Evolutionary conservation across 202 grass and related monocot species (phyloP), one percentile per base, ranked within the genome.

Genomic region (Panicum virgatum): DNA sequence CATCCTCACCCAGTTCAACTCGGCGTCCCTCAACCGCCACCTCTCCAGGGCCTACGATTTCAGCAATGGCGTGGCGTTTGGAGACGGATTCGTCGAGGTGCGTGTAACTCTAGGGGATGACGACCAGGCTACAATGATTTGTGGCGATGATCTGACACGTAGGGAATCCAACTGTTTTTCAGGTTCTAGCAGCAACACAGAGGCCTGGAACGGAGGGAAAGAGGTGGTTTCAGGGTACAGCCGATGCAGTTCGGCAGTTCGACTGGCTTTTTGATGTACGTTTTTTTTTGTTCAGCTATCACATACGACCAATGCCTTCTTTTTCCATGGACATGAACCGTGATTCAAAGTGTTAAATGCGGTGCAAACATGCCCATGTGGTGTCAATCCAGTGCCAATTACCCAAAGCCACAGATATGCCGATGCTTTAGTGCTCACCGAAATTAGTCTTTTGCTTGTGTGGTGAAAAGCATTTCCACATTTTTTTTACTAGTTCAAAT

Each of bases 1-100:
- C 52, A 80, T 98, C 69, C 85, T 98, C 68, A 95, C 92, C 11
- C 96, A 98, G 80, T 95, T 93, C 86, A 98, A 98, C 77, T 98
- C 96, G 1, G 82, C 85, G 0, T 98, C 96, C 19, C 83, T 98
- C 42, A 93, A 98, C 58, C 73, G 84, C 32, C 92, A 95, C 82
- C 81, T 98, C 30, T 85, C 90, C 39, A 76, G 86, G 57, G 69
- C 86, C 45, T 95, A 98, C 69, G 94, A 91, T 57, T 89, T 82
- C 81, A 88, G 86, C 76, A 93, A 88, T 60, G 76, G 82, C 56
- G 79, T 86, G 3, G 73, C 76, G 19, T 89, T 96, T 66, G 90
- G 90, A 46, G 87, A 92, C 27, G 92, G 92, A 3, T 98, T 98
- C 72, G 87, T 96, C 40, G 96, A 93, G 92, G 96, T 96, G 38